phyloP scores from a whole-genome alignment of 2,329 filamentous ascomycete species.

The Ambrosiella cleistominuta region DNA sequence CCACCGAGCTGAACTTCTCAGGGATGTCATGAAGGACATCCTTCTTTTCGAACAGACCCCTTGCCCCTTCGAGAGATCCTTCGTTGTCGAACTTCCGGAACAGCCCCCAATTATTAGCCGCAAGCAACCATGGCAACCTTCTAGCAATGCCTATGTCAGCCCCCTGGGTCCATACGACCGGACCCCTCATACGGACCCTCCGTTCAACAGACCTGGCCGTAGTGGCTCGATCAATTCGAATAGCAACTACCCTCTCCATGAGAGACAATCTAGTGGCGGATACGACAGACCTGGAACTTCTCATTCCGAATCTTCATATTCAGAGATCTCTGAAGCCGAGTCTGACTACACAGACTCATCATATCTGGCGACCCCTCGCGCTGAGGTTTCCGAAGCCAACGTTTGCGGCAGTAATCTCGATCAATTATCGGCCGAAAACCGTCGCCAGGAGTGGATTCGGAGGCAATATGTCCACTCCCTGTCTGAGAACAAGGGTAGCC shows the following conservation, averaged over 20 bases:
- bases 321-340: constrained; percentile 9
- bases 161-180: constrained; percentile 11
- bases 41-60: constrained; percentile 75
- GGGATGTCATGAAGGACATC: constrained; percentile 51
- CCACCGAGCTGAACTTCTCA: constrained; percentile 46
- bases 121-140: constrained; percentile 6
- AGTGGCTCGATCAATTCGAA: constrained; percentile 6
- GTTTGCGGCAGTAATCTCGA: constrained; percentile 1
- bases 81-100: constrained; percentile 57
- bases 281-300: constrained; percentile 10
- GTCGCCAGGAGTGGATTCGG: constrained; percentile 12
- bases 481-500: constrained; percentile 1
- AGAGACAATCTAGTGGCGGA: background rate
- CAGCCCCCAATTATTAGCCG: constrained; percentile 24
- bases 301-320: constrained; percentile 11
- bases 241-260: constrained; percentile 1
- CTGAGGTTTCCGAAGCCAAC: constrained; percentile 2
- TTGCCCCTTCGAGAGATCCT: constrained; percentile 67
- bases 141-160: constrained; percentile 6
- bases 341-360: constrained; percentile 12
- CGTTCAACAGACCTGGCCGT: background rate
- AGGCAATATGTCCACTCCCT: constrained; percentile 13
- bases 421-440: constrained; percentile 9
- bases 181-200: constrained; percentile 4
- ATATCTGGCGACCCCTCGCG: constrained; percentile 7